phyloP scores from a whole-genome alignment of 1,284 basidiomycete genomes.

The Mycena sp. region DNA sequence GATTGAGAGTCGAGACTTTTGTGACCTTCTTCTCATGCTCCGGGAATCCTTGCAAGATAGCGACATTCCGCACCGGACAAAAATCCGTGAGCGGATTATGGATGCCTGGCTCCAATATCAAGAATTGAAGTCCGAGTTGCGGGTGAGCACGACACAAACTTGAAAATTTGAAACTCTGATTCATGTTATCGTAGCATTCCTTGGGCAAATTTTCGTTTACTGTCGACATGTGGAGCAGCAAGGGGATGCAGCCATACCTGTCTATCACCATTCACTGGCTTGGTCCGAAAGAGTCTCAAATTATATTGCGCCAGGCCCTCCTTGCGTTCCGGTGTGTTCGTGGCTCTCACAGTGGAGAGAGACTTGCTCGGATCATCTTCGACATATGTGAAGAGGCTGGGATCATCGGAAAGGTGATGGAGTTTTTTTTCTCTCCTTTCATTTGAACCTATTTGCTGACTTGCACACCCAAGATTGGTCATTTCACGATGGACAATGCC shows the following conservation, averaged over 20 bases:
- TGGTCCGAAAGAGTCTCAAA: too few relatives aligned
- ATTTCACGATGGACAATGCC: constrained; percentile 1
- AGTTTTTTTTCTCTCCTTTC: too few relatives aligned
- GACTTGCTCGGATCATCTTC: too few relatives aligned
- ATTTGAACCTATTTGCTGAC: not conserved
- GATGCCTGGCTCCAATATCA: constrained; percentile 14
- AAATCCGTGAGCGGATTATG: constrained; percentile 20
- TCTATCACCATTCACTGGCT: not conserved
- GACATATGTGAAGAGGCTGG: not conserved
- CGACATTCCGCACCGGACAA: constrained; percentile 27
- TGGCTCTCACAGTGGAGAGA: too few relatives aligned
- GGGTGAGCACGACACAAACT: not conserved
- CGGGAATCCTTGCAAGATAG: constrained; percentile 16
- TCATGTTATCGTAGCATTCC: not conserved
- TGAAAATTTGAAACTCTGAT: not conserved
- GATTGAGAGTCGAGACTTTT: constrained; percentile 27
- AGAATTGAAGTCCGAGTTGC: too few relatives aligned
- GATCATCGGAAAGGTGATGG: not conserved
- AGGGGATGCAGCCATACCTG: not conserved
- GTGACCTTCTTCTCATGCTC: constrained; percentile 23
- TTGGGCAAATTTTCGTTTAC: constrained; percentile 10
- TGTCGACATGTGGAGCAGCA: constrained; percentile 27
- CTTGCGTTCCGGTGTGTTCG: not conserved
- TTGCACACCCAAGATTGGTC: not conserved
- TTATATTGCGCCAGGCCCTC: too few relatives aligned